Evolutionary conservation across 2,329 filamentous ascomycete genomes (phyloP).

Genomic region (Huntiella bhutanensis): DNA sequence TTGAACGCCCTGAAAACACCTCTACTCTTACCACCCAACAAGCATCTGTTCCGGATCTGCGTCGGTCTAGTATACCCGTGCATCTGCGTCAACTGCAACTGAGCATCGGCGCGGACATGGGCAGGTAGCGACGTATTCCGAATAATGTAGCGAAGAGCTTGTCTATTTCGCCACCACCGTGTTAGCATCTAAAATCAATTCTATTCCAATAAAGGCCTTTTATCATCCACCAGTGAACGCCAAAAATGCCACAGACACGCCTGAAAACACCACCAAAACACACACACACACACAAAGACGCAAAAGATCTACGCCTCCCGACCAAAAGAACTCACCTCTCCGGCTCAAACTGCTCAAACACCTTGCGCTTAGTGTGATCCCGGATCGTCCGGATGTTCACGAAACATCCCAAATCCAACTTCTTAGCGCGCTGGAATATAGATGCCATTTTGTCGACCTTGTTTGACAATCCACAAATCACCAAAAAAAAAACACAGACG

Average conservation of each 20-base stretch:
- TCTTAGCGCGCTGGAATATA: slow-evolving; percentile 66
- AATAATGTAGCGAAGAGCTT: slow-evolving; percentile 84
- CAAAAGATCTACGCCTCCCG: not conserved
- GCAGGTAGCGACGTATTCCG: slow-evolving; percentile 75
- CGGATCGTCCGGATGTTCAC: slow-evolving; percentile 74
- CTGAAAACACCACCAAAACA: not conserved
- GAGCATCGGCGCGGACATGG: slow-evolving; percentile 71
- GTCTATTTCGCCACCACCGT: slow-evolving; percentile 31
- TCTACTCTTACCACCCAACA: slow-evolving; percentile 72
- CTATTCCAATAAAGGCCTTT: not conserved
- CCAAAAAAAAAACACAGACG: not conserved
- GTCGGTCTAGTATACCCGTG: slow-evolving; percentile 86
- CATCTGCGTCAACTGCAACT: slow-evolving; percentile 87
- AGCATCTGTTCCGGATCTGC: slow-evolving; percentile 85
- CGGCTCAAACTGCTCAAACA: slow-evolving; percentile 69
- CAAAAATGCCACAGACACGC: not conserved
- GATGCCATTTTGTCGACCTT: slow-evolving; percentile 37
- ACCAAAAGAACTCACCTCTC: slow-evolving; percentile 45
- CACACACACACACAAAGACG: not conserved
- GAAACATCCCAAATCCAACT: slow-evolving; percentile 74
- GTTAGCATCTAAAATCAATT: not conserved
- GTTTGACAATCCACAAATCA: not conserved
- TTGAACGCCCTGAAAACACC: slow-evolving; percentile 90
- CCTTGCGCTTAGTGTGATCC: slow-evolving; percentile 92
- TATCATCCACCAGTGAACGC: not conserved